Percentiles rank a stretch among this genome's conserved stretches.
phyloP scores from a whole-genome alignment of 305 asterid species.

The Fraxinus angustifolia region DNA sequence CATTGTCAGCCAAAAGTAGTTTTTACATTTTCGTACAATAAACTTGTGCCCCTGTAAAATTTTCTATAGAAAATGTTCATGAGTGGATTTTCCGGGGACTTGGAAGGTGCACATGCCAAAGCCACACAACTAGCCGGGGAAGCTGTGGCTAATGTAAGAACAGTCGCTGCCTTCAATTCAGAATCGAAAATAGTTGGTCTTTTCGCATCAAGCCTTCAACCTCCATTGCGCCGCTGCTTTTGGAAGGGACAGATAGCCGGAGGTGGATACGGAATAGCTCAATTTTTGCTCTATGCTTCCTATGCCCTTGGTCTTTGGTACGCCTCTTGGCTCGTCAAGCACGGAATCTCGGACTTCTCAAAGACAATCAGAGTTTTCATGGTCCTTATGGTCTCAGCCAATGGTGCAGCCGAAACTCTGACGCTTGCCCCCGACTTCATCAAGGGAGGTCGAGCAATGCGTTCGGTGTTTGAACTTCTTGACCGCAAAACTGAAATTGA shows the following conservation, averaged over 20 bases:
- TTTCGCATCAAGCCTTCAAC: slow-evolving; percentile 55
- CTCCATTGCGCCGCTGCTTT: slow-evolving; percentile 77
- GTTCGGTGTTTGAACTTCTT: slow-evolving; percentile 82
- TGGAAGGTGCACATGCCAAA: slow-evolving; percentile 86
- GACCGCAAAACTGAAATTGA: slow-evolving; percentile 93
- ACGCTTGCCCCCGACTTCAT: slow-evolving; percentile 94
- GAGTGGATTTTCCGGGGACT: slow-evolving; percentile 95
- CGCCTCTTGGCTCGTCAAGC: slow-evolving; percentile 95
- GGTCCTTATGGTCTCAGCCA: slow-evolving; percentile 99
- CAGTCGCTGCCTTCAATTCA: slow-evolving; percentile 95
- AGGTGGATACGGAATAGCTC: slow-evolving; percentile 88
- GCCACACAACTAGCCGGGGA: slow-evolving; percentile 98
- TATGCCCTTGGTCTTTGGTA: slow-evolving; percentile 97
- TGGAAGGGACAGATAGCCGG: slow-evolving; percentile 99
- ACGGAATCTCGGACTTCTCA: slow-evolving; percentile 94
- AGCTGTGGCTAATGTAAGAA: slow-evolving; percentile 85
- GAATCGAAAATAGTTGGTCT: slow-evolving; percentile 73
- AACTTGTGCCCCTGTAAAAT: neutral
- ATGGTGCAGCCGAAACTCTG: slow-evolving; percentile 95
- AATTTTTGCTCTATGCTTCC: slow-evolving; percentile 83
- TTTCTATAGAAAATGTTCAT: slow-evolving; percentile 86
- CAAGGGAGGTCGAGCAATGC: slow-evolving; percentile 96
- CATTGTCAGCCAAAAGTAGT: neutral
- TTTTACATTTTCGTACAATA: neutral
- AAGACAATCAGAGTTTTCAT: slow-evolving; percentile 93